A percentile compares a stretch with the other conserved stretches of the same genome.
phyloP scores from a whole-genome alignment of 2,329 filamentous ascomycete genomes.

The Venturia aucupariae region DNA sequence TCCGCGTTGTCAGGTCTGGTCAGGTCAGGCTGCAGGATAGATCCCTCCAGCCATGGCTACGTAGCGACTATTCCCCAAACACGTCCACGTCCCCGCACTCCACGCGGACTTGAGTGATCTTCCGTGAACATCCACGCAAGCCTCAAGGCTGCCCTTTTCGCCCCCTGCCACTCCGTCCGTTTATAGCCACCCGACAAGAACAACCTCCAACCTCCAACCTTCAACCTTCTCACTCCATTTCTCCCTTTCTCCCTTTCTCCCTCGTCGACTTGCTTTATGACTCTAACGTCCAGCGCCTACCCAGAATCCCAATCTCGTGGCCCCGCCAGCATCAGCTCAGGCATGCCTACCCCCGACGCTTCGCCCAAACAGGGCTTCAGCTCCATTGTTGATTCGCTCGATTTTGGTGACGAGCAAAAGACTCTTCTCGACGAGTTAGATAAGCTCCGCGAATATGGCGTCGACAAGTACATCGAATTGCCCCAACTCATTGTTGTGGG shows the following conservation, averaged over 20 bases:
- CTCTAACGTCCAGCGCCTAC: not conserved
- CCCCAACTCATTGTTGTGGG: conserved; percentile 21
- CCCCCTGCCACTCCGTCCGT: not conserved
- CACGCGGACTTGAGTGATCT: not conserved
- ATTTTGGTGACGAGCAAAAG: conserved; percentile 14
- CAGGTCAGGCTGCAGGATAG: conserved; percentile 7
- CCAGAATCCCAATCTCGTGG: not conserved
- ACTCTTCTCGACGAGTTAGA: conserved; percentile 14
- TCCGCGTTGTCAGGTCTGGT: not conserved
- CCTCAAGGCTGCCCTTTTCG: conserved; percentile 1
- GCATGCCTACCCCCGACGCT: conserved; percentile 12
- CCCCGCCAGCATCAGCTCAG: conserved; percentile 11
- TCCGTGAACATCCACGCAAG: not conserved
- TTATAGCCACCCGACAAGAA: not conserved
- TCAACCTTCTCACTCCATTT: too few relatives aligned
- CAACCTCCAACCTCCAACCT: not conserved
- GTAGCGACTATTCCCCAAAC: too few relatives aligned
- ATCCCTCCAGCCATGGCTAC: not conserved
- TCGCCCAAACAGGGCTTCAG: conserved; percentile 12
- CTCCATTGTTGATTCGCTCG: conserved; percentile 11
- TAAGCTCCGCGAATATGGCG: conserved; percentile 14
- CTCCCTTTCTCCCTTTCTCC: not conserved
- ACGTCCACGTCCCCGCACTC: not conserved
- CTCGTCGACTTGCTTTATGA: not conserved
- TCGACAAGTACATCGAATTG: conserved; percentile 14